Base-by-base conservation (phyloP, 2,329 filamentous ascomycete genomes). In the Xylaria sp. region DNA sequence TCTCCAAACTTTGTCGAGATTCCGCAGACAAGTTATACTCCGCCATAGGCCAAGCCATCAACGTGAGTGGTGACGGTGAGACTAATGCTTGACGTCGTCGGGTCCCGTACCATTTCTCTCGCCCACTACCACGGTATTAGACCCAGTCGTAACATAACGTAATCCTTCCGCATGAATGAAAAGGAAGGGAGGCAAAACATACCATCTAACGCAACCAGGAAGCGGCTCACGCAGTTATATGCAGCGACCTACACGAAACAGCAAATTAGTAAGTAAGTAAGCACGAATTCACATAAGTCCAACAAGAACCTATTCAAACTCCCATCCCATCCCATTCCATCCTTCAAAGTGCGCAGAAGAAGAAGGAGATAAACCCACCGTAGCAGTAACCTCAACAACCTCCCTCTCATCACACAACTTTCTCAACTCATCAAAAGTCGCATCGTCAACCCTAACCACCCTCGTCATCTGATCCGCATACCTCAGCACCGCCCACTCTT, bases 381-480 rank as follows among this genome's bases (percentile, higher is more conserved):
- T 94, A 38, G 91, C 88, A 53, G 92, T 94, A 71, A 96, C 86
- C 82, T 97, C 93, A 15, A 97, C 92, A 59, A 95, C 84, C 81
- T 94, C 91, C 75, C 86, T 84, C 70, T 94, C 91, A 28, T 77
- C 85, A 72, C 94, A 93, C 42, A 85, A 76, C 13, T 71, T 78
- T 81, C 86, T 90, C 71, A 97, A 72, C 73, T 82, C 81, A 36
- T 78, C 86, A 81, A 95, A 95, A 1, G 92, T 87, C 66, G 82
- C 86, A 58, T 96, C 90, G 13, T 83, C 80, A 6, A 97, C 93
- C 60, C 85, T 82, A 0, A 95, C 90, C 53, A 88, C 86, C 72
- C 89, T 83, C 59, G 93, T 97, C 92, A 97, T 97, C 78, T 93
- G 92, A 81, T 97, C 93, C 20, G 93, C 87, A 78, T 93, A 94